Base-by-base conservation (phyloP, 1,139 yeast species). In the Lodderomyces margitis region DNA sequence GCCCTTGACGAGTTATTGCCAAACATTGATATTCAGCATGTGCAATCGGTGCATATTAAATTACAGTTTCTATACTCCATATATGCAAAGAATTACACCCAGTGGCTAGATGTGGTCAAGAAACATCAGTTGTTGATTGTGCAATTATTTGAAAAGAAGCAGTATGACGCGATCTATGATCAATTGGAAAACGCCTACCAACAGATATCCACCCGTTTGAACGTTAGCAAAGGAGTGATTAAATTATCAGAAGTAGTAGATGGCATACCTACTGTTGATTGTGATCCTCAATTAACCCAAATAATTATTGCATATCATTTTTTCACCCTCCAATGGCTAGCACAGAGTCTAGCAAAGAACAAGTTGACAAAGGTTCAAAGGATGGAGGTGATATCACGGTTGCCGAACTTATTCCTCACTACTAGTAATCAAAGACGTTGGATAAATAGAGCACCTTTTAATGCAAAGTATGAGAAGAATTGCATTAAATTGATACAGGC, bases 121-220 rank as follows among this genome's bases (percentile, higher is more conserved):
- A 58, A 53, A 34, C 70, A 66, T 41, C 70, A 67, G 44, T 46
- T 58, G 3, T 62, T 56, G 43, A 47, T 66, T n/a, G 55, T 67
- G 17, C 55, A 53, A 37, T 46, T 66, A 32, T 55, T 65, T 21
- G 64, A 59, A 28, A 21, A 46, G 21, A 64, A 60, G 38, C 49
- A 45, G n/a, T 45, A 50, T 16, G 47, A 50, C 8, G 41, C 30
- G 14, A 57, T 57, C 2, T 37, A 49, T 14, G 21, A 37, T 6
- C 55, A 57, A 39, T 45, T 57, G 32, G 21, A 36, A 32, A 34
- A 21, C 10, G 9, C 40, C 16, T 38, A 35, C 21, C 14, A 10
- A n/a, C 42, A 48, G 21, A 38, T 48, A 21, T 17, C 32, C n/a
- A 34, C 34, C 14, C 11, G 36, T 2, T 28, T 43, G 5, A 38